Evolutionary conservation across 306 rosid genomes (phyloP).

Genomic region (Acacia confusa): DNA sequence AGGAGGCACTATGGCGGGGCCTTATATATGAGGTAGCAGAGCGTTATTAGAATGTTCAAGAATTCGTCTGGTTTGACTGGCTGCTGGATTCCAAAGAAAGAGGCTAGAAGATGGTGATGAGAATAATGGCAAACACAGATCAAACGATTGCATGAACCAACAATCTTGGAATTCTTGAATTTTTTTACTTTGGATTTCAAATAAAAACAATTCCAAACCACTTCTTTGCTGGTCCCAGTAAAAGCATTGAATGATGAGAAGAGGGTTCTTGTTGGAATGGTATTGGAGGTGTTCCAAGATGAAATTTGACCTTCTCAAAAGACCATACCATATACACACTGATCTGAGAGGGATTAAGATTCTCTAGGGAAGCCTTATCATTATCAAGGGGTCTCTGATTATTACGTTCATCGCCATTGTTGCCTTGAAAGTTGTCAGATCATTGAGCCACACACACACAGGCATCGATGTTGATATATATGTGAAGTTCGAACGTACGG

Average conservation of each 20-base stretch:
- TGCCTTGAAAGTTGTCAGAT: neutral
- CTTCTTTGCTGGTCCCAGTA: neutral
- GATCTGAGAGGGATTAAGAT: neutral
- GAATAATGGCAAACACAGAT: slow-evolving; percentile 33
- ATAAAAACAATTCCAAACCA: slow-evolving; percentile 23
- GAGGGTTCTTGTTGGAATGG: neutral
- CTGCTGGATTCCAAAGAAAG: slow-evolving; percentile 35
- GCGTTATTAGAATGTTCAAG: neutral
- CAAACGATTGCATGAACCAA: slow-evolving; percentile 37
- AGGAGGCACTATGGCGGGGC: slow-evolving; percentile 42
- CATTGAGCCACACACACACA: neutral
- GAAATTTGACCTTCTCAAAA: neutral
- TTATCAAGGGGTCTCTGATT: neutral
- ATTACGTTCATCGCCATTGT: neutral
- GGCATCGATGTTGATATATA: neutral
- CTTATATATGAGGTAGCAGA: slow-evolving; percentile 16
- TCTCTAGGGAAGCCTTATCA: neutral
- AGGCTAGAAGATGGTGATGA: slow-evolving; percentile 17
- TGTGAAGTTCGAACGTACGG: neutral
- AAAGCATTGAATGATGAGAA: slow-evolving; percentile 33
- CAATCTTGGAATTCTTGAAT: slow-evolving; percentile 27
- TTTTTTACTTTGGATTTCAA: slow-evolving; percentile 7
- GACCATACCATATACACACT: neutral
- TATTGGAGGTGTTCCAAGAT: neutral
- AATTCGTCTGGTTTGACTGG: slow-evolving; percentile 25